phyloP scores from a whole-genome alignment of 169 alveolate species.

The Cryptosporidium muris region DNA sequence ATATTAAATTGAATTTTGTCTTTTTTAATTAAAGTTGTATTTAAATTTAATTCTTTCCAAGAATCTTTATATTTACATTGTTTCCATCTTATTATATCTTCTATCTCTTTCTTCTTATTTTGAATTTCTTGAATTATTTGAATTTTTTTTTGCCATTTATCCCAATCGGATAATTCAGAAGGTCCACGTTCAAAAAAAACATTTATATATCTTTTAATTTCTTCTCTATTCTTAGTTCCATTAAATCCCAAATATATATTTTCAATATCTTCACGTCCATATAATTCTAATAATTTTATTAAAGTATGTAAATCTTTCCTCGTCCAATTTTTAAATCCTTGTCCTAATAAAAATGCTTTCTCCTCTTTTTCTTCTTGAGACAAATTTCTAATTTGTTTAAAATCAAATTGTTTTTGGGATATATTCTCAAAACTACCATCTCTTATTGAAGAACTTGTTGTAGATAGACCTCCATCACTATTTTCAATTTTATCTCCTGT shows the following conservation, averaged over 20 bases:
- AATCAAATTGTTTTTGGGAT: conserved; percentile 71
- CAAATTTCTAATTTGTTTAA: conserved; percentile 75
- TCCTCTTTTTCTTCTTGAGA: conserved; percentile 84
- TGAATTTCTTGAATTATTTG: conserved; percentile 40
- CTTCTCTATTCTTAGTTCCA: conserved; percentile 27
- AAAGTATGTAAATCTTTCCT: conserved; percentile 83
- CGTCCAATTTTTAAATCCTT: conserved; percentile 87
- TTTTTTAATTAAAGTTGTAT: conserved; percentile 31
- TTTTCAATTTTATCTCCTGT: conserved; percentile 47
- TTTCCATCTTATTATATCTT: conserved; percentile 15
- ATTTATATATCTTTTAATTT: conserved; percentile 13
- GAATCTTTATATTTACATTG: conserved; percentile 8
- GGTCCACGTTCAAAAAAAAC: conserved; percentile 32
- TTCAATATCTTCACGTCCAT: conserved; percentile 75
- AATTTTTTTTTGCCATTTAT: conserved; percentile 15
- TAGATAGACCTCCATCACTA: conserved; percentile 74
- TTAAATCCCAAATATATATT: not conserved
- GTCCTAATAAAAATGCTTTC: conserved; percentile 73
- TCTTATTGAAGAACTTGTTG: conserved; percentile 64
- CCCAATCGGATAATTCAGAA: conserved; percentile 44
- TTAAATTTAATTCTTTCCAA: conserved; percentile 59
- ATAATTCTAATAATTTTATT: conserved; percentile 78
- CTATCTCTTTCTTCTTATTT: conserved; percentile 30
- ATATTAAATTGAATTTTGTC: conserved; percentile 15
- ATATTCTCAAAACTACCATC: too few relatives aligned